A percentile compares a stretch with the other conserved stretches of the same genome.
phyloP scores from a whole-genome alignment of 192 early-diverging fungal genomes.

The Coemansia sp. region DNA sequence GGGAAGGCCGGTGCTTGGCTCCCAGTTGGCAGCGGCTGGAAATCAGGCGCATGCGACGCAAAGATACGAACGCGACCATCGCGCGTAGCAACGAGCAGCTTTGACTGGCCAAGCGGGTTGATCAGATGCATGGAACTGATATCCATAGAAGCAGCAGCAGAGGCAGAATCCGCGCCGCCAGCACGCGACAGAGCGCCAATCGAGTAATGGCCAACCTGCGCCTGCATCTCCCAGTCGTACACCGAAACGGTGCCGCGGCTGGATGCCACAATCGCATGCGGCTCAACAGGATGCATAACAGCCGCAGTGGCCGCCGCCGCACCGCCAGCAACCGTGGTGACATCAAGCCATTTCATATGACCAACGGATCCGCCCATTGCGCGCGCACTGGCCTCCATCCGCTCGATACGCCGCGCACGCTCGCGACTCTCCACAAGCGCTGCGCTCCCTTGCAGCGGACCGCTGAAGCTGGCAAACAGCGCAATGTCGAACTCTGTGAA shows the following conservation, averaged over 20 bases:
- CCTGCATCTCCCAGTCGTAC: constrained; percentile 51
- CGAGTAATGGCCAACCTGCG: constrained; percentile 41
- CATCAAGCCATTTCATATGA: constrained; percentile 33
- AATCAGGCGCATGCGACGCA: constrained; percentile 48
- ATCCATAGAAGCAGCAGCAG: constrained; percentile 12
- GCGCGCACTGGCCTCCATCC: constrained; percentile 35
- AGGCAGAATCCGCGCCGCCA: background rate
- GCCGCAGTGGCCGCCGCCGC: constrained; percentile 19
- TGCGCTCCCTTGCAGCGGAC: constrained; percentile 43
- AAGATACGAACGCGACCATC: constrained; percentile 54
- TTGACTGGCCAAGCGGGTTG: constrained; percentile 86
- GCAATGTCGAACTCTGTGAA: constrained; percentile 54
- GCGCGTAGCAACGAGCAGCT: constrained; percentile 65
- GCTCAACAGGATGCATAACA: constrained; percentile 84
- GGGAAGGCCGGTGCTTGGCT: constrained; percentile 29
- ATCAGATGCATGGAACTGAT: constrained; percentile 82
- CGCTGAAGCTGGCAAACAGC: constrained; percentile 50
- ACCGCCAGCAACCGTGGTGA: constrained; percentile 32
- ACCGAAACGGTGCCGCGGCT: constrained; percentile 59
- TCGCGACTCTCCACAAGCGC: constrained; percentile 50
- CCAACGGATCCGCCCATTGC: constrained; percentile 21
- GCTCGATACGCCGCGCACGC: constrained; percentile 30
- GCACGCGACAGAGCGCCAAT: constrained; percentile 9
- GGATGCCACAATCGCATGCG: constrained; percentile 79
- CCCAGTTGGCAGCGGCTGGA: constrained; percentile 21